Conservation (phyloP, 2,329 filamentous ascomycete genomes). For the Fusarium sp. region DNA sequence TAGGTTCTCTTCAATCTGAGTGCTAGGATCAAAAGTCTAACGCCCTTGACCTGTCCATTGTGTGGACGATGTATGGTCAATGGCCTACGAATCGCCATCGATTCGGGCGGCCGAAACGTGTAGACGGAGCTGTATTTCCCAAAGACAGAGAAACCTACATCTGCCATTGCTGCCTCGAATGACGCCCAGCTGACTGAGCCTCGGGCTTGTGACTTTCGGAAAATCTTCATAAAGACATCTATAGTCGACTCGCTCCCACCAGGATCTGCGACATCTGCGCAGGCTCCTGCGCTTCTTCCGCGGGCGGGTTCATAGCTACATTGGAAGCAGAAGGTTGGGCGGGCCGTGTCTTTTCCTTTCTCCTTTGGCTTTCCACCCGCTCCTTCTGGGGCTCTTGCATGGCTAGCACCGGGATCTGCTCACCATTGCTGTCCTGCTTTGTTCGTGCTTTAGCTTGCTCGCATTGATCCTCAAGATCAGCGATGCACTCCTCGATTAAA, state of each 20-base stretch:
- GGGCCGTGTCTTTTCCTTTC: constrained; percentile 57
- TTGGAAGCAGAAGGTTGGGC: no score
- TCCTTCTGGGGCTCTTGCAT: not conserved
- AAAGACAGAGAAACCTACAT: constrained; percentile 54
- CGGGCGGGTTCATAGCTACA: no score
- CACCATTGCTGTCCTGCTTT: not conserved
- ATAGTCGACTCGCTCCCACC: constrained; percentile 53
- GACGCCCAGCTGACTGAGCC: constrained; percentile 50
- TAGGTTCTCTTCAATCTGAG: constrained; percentile 50
- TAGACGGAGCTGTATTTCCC: constrained; percentile 57
- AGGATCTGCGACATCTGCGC: constrained; percentile 32
- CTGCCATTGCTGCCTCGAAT: constrained; percentile 56
- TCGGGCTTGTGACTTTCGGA: constrained; percentile 46
- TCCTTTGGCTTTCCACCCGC: constrained; percentile 30
- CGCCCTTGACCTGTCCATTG: constrained; percentile 50
- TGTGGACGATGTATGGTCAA: constrained; percentile 55
- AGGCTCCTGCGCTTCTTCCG: not conserved
- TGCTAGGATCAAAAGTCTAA: constrained; percentile 43
- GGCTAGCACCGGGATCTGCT: not conserved
- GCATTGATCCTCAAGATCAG: constrained; percentile 54
- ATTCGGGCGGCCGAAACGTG: constrained; percentile 51
- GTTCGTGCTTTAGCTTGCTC: constrained; percentile 47
- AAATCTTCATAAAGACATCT: constrained; percentile 53
- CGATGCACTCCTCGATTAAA: no score
- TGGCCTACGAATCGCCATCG: constrained; percentile 41